Evolutionary conservation across 2,329 filamentous ascomycete species (phyloP).

Genomic region (Fonsecaea pedrosoi): DNA sequence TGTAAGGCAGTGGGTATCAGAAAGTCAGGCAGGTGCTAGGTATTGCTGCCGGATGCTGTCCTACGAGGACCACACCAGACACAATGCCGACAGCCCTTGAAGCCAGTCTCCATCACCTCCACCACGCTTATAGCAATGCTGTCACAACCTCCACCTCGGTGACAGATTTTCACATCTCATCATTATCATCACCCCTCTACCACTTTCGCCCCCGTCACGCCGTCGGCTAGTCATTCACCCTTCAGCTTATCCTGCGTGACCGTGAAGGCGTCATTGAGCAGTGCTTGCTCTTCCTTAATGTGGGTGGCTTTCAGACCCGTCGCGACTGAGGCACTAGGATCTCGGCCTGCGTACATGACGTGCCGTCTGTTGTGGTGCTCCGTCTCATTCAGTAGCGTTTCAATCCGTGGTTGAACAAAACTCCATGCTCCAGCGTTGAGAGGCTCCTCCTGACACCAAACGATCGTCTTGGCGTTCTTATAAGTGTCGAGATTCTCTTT

Average conservation of each 20-base stretch:
- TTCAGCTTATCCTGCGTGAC: slow-evolving; percentile 71
- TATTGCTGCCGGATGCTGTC: neutral
- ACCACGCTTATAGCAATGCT: neutral
- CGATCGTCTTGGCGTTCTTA: slow-evolving; percentile 95
- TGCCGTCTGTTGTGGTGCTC: slow-evolving; percentile 91
- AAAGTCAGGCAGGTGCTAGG: neutral
- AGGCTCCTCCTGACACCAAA: slow-evolving; percentile 97
- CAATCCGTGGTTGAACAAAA: slow-evolving; percentile 95
- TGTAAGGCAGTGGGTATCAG: neutral
- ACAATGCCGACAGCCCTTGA: neutral
- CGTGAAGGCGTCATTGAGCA: slow-evolving; percentile 70
- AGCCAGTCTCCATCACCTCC: neutral
- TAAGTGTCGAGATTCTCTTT: slow-evolving; percentile 97
- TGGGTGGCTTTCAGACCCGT: slow-evolving; percentile 89
- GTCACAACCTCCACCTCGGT: neutral
- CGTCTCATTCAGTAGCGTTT: slow-evolving; percentile 93
- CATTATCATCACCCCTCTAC: slow-evolving; percentile 7
- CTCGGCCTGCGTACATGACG: slow-evolving; percentile 95
- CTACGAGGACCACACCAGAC: neutral
- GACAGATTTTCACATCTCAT: neutral
- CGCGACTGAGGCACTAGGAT: slow-evolving; percentile 91
- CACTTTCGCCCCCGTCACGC: slow-evolving; percentile 24
- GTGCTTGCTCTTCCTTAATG: slow-evolving; percentile 88
- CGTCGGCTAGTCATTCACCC: slow-evolving; percentile 49
- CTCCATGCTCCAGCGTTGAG: slow-evolving; percentile 97